Evolutionary conservation across 1,284 basidiomycete genomes (phyloP), one percentile per base, ranked within the genome.

Genomic region (Leccinum griseonigrum): DNA sequence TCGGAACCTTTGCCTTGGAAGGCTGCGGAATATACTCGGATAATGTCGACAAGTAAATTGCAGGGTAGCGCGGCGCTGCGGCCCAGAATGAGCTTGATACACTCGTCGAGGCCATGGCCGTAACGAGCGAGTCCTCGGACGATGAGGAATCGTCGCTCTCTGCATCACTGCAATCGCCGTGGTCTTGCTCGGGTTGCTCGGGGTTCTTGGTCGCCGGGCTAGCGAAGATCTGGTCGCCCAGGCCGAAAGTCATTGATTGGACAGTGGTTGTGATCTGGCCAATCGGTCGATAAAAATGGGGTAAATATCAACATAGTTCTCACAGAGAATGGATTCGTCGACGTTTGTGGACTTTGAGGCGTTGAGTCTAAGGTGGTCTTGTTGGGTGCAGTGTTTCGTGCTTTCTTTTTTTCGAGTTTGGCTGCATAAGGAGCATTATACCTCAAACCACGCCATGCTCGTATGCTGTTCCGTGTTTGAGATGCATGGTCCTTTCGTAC

Each of bases 361-460:
- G 80, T 34, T 1, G 22, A 68, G 22, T 22, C 22, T 22, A 22
- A 22, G 29, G 67, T 69, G 5, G 69, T 68, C 58, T 76, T 76
- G 43, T 80, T 77, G 57, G 78, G 77, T 58, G 75, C 76, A 54
- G 74, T 70, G 52, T 74, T 72, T 22, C 58, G 70, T 11, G 67
- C 69, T 14, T 70, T 70, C 67, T 78, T 80, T 61, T 76, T 80
- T 64, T 84, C 80, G 5, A 93, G 78, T 70, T 91, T 90, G 22
- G 79, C 78, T 4, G 91, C 92, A 70, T 91, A 94, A 59, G 79
- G 77, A 60, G 83, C 80, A 69, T 94, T 93, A 68, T 81, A 85
- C 48, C 87, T 80, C 59, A 93, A 70, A 9, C 85, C 87, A 66
- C 92, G 81, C 86, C 87, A 93, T 48, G 89, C 91, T 32, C 91